Evolutionary conservation across 2,329 filamentous ascomycete species (phyloP), one percentile per base, ranked within the genome.

Genomic region (Diaporthe sp.): DNA sequence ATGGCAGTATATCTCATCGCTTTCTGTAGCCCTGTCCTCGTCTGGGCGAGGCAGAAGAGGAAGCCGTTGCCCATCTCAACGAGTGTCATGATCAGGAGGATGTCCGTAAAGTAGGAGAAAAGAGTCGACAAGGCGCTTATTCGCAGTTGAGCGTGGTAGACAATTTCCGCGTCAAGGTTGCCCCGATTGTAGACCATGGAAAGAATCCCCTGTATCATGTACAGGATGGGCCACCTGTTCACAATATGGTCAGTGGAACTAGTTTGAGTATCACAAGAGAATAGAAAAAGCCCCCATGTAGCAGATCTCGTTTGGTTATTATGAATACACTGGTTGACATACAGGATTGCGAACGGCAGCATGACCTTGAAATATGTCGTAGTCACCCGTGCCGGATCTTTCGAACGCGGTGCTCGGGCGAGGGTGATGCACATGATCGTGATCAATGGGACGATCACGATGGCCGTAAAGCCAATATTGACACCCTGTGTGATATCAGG

Each of bases 11-110:
- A 76, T 59, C 77, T 76, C 9, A 77, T 19, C 12, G 22, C 27
- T n/a, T 70, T 77, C n/a, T 75, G 76, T 5, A 53, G 27, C 1
- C 63, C 17, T 12, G 73, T 71, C 4, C 53, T 65, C 12, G 59
- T 55, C 42, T 68, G 51, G 47, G 66, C 58, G 12, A 75, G 59
- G 37, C 75, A 75, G 56, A 76, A 74, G 42, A 79, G 53, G 70
- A 80, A 79, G 50, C 79, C 80, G 30, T 75, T 73, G 32, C 70
- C 75, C 3, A 80, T 44, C 74, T 79, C 78, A 65, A 78, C 71
- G 1, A 80, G 73, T 13, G 76, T 75, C 58, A 81, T 70, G 25
- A 80, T 68, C 13, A 78, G 65, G 5, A 78, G 19, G 37, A 77
- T 65, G 39, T 75, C 39, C 32, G 79, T 72, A 1, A 79, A 15